Evolutionary conservation across 805 yeast genomes (phyloP), one percentile per base, ranked within the genome.

Genomic region (Ogataea salicorniae): DNA sequence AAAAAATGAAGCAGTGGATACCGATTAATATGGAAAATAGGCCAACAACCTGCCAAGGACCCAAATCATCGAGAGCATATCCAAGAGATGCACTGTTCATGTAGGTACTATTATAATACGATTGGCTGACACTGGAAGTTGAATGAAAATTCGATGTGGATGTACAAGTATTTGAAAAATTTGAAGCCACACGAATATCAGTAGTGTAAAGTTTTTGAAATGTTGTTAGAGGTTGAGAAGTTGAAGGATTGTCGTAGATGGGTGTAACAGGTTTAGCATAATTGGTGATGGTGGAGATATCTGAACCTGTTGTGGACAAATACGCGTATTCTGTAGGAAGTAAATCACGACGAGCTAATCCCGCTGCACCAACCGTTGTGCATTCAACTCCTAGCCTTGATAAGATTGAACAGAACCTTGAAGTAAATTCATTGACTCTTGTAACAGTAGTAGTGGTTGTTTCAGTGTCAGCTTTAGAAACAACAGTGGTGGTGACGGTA

Each of bases 361-460:
- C 46, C n/a, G 14, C 23, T 8, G 15, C 23, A 18, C 29, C 33
- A 18, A 48, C 17, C 23, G 49, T 39, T 20, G 58, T 55, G 42
- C 57, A 55, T 14, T 48, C 52, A 4, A 48, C 56, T 9, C 57
- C 59, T 31, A 55, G 34, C 15, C 55, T 46, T 20, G 54, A 47
- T 42, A 53, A 39, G 34, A 55, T 48, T 8, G 54, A 48, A 34
- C 57, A 55, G 40, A 53, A 53, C 20, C 59, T 45, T 3, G 59
- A 53, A 2, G 57, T 53, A 39, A 51, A 46, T 38, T 55, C 54
- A 29, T 45, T 51, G 23, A 51, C 34, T 36, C 42, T 29, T 3
- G 56, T 51, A 39, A 47, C 53, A 0, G 53, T 46, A 7, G 54
- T 47, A 17, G 50, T 47, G 15, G 44, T 43, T 5, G 49, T 51